Evolutionary conservation across 2,329 filamentous ascomycete species (phyloP).

Genomic region (Paraphoma sp.): DNA sequence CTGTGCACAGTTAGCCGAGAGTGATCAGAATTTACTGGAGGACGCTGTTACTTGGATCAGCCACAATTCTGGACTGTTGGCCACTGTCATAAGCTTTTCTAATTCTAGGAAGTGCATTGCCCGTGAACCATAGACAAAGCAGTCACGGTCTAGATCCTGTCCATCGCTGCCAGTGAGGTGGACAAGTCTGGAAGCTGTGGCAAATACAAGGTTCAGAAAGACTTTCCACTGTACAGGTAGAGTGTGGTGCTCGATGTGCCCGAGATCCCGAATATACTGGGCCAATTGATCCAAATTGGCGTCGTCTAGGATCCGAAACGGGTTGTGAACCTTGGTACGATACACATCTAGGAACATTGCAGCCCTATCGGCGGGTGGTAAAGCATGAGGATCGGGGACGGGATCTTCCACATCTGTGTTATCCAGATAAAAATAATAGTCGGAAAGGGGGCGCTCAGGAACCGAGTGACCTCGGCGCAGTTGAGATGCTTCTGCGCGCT

Average conservation of each 20-base stretch:
- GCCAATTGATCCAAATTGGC: constrained; percentile 30
- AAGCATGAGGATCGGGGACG: constrained; percentile 29
- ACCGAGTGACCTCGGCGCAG: constrained; percentile 19
- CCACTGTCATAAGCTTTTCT: constrained; percentile 19
- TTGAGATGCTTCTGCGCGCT: constrained; percentile 25
- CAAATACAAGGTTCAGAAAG: constrained; percentile 51
- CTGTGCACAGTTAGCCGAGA: constrained; percentile 11
- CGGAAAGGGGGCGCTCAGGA: constrained; percentile 22
- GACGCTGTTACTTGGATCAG: constrained; percentile 42
- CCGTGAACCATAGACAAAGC: constrained; percentile 45
- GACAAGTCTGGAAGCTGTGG: constrained; percentile 48
- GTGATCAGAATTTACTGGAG: constrained; percentile 22
- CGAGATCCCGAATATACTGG: constrained; percentile 16
- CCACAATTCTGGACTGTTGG: constrained; percentile 40
- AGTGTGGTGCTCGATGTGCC: constrained; percentile 12
- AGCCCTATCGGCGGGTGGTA: constrained; percentile 41
- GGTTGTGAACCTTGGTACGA: constrained; percentile 9
- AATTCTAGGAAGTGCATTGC: constrained; percentile 29
- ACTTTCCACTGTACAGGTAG: constrained; percentile 38
- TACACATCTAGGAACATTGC: constrained; percentile 45
- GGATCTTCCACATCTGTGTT: constrained; percentile 34
- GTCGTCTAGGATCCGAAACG: constrained; percentile 28
- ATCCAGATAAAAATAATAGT: constrained; percentile 44
- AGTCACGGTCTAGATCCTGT: constrained; percentile 26
- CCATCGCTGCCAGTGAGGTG: constrained; percentile 38